phyloP scores from a whole-genome alignment of 2,329 filamentous ascomycete genomes.

The Pezicula neosporulosa region DNA sequence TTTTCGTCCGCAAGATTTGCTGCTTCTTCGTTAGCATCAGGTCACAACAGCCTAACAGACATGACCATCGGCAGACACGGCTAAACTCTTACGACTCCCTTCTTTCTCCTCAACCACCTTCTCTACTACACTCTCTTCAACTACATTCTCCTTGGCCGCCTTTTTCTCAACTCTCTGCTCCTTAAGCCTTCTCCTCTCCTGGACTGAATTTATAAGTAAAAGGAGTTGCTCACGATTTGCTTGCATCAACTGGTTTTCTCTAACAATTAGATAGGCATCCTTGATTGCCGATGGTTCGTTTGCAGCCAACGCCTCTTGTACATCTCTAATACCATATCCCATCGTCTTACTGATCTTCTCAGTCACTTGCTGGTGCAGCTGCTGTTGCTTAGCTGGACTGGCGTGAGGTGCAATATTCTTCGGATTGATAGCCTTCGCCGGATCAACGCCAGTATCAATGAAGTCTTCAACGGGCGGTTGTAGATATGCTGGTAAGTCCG shows the following conservation, averaged over 20 bases:
- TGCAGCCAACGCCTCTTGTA: conserved; percentile 87
- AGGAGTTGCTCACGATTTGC: conserved; percentile 69
- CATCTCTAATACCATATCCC: conserved; percentile 93
- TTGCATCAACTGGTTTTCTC: conserved; percentile 97
- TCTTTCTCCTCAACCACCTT: no score
- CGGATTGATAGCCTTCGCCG: conserved; percentile 84
- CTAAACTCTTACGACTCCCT: background rate
- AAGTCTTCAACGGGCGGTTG: conserved; percentile 88
- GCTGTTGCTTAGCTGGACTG: conserved; percentile 75
- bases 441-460: conserved; percentile 88
- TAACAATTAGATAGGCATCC: conserved; percentile 96
- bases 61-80: background rate
- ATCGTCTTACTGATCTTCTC: conserved; percentile 97
- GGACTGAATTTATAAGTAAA: background rate
- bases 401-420: conserved; percentile 78
- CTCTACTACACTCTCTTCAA: no score
- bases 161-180: no score
- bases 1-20: conserved; percentile 29
- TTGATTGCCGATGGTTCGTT: conserved; percentile 97
- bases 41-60: background rate
- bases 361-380: conserved; percentile 87
- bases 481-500: conserved; percentile 82
- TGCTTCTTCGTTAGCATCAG: conserved; percentile 14
- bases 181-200: no score
- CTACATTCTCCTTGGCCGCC: no score